Percentiles rank a stretch among this genome's conserved stretches.
These are phyloP conservation scores for Ascochyta viciae-villosae DNA, from an alignment of 2,329 filamentous ascomycete genomes.

Conservation along the genomic window DNA sequence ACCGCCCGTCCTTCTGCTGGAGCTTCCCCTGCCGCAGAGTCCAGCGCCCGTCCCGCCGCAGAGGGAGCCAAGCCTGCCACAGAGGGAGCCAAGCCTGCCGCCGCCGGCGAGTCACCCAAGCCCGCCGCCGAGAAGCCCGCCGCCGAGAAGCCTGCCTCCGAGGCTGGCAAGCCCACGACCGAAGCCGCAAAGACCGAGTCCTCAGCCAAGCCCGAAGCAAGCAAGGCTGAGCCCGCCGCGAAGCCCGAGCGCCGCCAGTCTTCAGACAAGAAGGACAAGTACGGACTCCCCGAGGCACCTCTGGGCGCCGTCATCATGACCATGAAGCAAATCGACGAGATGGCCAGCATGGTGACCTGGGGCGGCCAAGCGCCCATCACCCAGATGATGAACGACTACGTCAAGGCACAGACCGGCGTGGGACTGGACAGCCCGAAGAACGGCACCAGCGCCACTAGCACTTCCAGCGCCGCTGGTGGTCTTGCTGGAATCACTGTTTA, in stretches of 20 bases:
- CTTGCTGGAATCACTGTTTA: slow-evolving; percentile 11
- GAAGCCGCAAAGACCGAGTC: slow-evolving; percentile 16
- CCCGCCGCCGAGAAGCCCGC: slow-evolving; percentile 8
- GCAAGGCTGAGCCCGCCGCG: slow-evolving; percentile 19
- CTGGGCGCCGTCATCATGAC: slow-evolving; percentile 41
- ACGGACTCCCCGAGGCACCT: slow-evolving; percentile 26
- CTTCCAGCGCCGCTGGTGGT: background rate
- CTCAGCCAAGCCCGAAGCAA: slow-evolving; percentile 14
- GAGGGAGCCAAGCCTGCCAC: background rate
- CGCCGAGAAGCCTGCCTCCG: slow-evolving; percentile 4
- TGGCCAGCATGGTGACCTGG: slow-evolving; percentile 37
- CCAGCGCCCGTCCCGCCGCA: background rate
- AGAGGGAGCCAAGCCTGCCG: background rate
- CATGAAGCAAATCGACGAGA: slow-evolving; percentile 45
- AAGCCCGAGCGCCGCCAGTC: slow-evolving; percentile 29
- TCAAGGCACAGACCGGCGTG: slow-evolving; percentile 35
- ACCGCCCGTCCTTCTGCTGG: background rate
- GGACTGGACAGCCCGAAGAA: slow-evolving; percentile 14
- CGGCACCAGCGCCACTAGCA: background rate
- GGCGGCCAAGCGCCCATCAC: slow-evolving; percentile 41
- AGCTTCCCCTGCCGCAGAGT: slow-evolving; percentile 9
- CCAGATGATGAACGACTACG: slow-evolving; percentile 46
- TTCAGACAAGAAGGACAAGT: slow-evolving; percentile 29
- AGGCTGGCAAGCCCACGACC: slow-evolving; percentile 1
- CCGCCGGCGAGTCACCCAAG: background rate